These are phyloP conservation scores for Bimuria novae-zelandiae DNA, from an alignment of 2,329 filamentous ascomycete species.

Conservation along the genomic window DNA sequence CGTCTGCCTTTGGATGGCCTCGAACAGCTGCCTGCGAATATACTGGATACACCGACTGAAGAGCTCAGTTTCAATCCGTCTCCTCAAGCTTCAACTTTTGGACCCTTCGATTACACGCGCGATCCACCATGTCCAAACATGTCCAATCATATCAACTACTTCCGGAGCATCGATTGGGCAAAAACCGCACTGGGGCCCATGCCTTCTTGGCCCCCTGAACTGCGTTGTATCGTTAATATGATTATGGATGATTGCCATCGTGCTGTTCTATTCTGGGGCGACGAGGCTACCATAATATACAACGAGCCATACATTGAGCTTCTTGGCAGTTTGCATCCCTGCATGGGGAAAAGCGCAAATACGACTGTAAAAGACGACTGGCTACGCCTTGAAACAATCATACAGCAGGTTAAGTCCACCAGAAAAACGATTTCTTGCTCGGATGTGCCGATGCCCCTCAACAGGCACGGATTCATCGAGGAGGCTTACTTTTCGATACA, in stretches of 20 bases:
- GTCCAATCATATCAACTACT: conserved; percentile 70
- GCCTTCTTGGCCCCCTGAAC: conserved; percentile 68
- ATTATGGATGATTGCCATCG: conserved; percentile 64
- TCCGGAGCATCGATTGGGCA: conserved; percentile 72
- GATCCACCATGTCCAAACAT: conserved; percentile 43
- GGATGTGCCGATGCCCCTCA: conserved; percentile 73
- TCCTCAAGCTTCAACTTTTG: neutral
- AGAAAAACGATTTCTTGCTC: conserved; percentile 48
- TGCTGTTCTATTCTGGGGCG: conserved; percentile 63
- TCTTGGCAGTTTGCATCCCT: conserved; percentile 54
- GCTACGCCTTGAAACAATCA: conserved; percentile 30
- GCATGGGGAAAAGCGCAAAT: conserved; percentile 62
- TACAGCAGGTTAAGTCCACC: conserved; percentile 25
- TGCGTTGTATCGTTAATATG: conserved; percentile 76
- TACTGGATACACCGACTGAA: neutral
- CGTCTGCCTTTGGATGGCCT: conserved; percentile 38
- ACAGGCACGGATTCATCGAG: conserved; percentile 69
- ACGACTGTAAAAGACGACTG: conserved; percentile 74
- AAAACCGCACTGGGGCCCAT: conserved; percentile 74
- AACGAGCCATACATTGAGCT: conserved; percentile 44
- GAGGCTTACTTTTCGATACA: conserved; percentile 82
- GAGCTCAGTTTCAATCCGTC: neutral
- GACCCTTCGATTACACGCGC: conserved; percentile 11
- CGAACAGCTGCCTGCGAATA: neutral
- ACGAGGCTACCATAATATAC: conserved; percentile 44